phyloP scores from a whole-genome alignment of 208 protist genomes.

The Leishmania major region DNA sequence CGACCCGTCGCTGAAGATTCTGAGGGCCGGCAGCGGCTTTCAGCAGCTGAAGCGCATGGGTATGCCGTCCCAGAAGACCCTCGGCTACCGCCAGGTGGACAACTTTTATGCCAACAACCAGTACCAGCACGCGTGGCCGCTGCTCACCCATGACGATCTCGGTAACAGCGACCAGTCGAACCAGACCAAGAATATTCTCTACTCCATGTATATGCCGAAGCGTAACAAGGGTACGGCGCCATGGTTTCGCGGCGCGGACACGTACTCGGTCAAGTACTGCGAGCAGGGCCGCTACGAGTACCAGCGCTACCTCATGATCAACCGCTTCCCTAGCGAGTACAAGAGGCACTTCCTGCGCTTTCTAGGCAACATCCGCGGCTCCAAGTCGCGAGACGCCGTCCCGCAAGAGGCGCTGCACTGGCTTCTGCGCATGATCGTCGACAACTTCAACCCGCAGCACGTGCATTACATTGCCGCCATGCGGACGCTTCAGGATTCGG shows the following conservation, averaged over 20 bases:
- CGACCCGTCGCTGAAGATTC: slow-evolving; percentile 74
- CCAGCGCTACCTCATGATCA: slow-evolving; percentile 92
- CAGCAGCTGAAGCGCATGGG: slow-evolving; percentile 82
- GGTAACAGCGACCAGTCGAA: slow-evolving; percentile 92
- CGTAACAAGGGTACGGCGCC: slow-evolving; percentile 90
- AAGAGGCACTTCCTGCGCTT: slow-evolving; percentile 89
- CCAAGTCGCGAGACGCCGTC: slow-evolving; percentile 36
- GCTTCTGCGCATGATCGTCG: slow-evolving; percentile 93
- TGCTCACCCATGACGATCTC: slow-evolving; percentile 89
- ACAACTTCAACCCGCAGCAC: slow-evolving; percentile 94
- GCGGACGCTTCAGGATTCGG: slow-evolving; percentile 68
- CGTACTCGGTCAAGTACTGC: slow-evolving; percentile 92
- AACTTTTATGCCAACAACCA: slow-evolving; percentile 82
- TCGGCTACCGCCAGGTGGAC: slow-evolving; percentile 75
- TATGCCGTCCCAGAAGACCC: slow-evolving; percentile 54
- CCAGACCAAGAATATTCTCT: slow-evolving; percentile 87
- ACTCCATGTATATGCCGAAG: slow-evolving; percentile 93
- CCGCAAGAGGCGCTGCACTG: slow-evolving; percentile 93
- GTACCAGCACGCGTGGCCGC: slow-evolving; percentile 90
- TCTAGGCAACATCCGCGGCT: slow-evolving; percentile 70
- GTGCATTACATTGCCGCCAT: slow-evolving; percentile 92
- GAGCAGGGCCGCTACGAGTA: slow-evolving; percentile 93
- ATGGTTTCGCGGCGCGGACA: slow-evolving; percentile 92
- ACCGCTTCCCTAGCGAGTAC: slow-evolving; percentile 91
- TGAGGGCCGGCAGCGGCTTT: slow-evolving; percentile 69